phyloP scores from a whole-genome alignment of 2,329 filamentous ascomycete species.

The Fusarium mexicanum region DNA sequence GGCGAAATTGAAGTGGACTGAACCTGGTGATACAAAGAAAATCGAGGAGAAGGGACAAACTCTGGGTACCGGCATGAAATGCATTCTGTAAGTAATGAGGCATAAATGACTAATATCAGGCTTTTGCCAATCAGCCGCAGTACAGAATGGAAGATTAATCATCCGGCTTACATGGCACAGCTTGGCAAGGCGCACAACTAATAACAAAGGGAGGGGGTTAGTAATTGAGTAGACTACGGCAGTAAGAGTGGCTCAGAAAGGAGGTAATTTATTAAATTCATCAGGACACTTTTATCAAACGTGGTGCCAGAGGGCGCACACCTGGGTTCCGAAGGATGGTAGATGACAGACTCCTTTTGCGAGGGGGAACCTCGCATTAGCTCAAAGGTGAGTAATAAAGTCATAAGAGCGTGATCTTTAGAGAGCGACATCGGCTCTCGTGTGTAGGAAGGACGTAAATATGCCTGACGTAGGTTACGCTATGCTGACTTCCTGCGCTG shows the following conservation, averaged over 20 bases:
- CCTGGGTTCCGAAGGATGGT: no score
- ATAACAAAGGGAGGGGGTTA: no score
- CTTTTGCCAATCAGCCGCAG: background rate
- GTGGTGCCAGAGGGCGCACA: background rate
- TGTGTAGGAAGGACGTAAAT: no score
- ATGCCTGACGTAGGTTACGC: no score
- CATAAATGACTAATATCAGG: background rate
- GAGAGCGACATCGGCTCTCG: no score
- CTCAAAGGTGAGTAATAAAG: no score
- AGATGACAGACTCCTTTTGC: no score
- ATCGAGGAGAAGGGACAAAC: no score
- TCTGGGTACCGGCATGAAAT: background rate
- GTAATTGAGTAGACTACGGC: accelerated
- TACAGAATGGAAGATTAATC: background rate
- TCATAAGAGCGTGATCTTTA: no score
- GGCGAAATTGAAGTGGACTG: accelerated
- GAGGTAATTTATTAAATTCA: background rate
- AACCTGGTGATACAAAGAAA: accelerated
- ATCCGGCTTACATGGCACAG: background rate
- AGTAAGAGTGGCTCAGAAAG: accelerated
- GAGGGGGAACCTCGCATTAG: no score
- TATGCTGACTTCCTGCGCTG: no score
- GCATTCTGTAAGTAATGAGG: background rate
- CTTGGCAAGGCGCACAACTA: background rate
- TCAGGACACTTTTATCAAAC: background rate